Base-by-base conservation (phyloP, 2,329 filamentous ascomycete genomes). In the Trichophyton equinum region DNA sequence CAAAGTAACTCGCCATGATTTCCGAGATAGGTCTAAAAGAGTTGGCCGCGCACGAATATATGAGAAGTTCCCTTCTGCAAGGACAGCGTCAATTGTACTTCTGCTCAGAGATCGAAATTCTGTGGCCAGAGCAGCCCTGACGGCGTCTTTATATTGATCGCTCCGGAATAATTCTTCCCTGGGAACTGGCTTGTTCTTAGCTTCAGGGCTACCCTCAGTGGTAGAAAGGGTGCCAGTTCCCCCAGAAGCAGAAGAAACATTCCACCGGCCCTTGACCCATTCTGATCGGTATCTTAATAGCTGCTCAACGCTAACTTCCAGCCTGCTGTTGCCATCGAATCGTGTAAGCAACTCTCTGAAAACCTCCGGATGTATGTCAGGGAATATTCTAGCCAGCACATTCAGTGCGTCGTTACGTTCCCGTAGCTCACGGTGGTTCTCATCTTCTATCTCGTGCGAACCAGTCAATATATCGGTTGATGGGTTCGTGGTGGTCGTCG, bases 191-290 rank as follows among this genome's bases (percentile, higher is more conserved):
- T 63, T 65, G 13, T 65, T 63, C 9, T n/a, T 33, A 3, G 8
- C 11, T 2, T 11, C 30, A 20, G 15, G n/a, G n/a, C 60, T 62
- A 53, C 64, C 61, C 18, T 63, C 62, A 1, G 27, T 49, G 8
- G 49, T 46, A 51, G 63, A 57, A 42, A 61, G 44, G 22, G 27
- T 40, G 9, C 38, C 57, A 38, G 36, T 42, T 13, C 22, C 58
- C n/a, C 59, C 60, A 4, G 60, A 61, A 3, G 44, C 61, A 22
- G 64, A 59, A 40, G 62, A 55, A 22, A 74, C 67, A 64, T 77
- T 77, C 74, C 76, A 76, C 55, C 77, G 69, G 3, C 76, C 77
- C 18, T 72, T 74, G 7, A 78, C 76, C 76, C 76, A 79, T 66
- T 76, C 71, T 49, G 74, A 69, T 62, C 77, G 76, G 63, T 78